Percentiles rank a stretch among this genome's conserved stretches.
Evolutionary conservation across 108 stramenopile genomes (phyloP).

Genomic region (Aurantiochytrium sp.): DNA sequence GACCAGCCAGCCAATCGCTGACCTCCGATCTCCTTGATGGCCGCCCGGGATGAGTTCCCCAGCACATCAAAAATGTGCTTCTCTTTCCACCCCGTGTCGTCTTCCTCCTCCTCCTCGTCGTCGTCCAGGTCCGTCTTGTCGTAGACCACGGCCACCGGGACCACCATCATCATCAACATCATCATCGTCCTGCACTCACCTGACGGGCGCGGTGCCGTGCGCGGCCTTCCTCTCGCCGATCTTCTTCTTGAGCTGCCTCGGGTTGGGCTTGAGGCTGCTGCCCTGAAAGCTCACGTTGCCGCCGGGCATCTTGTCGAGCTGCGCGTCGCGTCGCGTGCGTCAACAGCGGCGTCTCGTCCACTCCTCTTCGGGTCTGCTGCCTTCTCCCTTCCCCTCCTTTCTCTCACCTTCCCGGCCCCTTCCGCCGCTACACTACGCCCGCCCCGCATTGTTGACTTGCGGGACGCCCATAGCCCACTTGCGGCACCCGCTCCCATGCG

Average conservation of each 20-base stretch:
- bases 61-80: too few relatives aligned
- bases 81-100: too few relatives aligned
- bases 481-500: too few relatives aligned
- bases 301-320: slow-evolving; percentile 3
- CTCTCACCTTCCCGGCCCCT: neutral
- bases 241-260: neutral
- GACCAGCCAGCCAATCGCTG: too few relatives aligned
- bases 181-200: neutral
- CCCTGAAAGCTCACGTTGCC: slow-evolving; percentile 12
- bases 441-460: too few relatives aligned
- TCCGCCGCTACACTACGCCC: neutral
- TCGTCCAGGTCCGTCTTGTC: neutral
- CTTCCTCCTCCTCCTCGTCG: too few relatives aligned
- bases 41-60: too few relatives aligned
- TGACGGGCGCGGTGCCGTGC: neutral
- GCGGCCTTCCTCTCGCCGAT: neutral
- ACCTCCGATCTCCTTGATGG: too few relatives aligned
- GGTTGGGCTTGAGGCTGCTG: neutral
- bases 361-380: neutral
- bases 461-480: too few relatives aligned
- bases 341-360: too few relatives aligned
- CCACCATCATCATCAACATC: neutral
- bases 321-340: too few relatives aligned
- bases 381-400: neutral
- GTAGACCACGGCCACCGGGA: too few relatives aligned